phyloP scores from a whole-genome alignment of 768 basidiomycete genomes.

The Mycena chlorophos region DNA sequence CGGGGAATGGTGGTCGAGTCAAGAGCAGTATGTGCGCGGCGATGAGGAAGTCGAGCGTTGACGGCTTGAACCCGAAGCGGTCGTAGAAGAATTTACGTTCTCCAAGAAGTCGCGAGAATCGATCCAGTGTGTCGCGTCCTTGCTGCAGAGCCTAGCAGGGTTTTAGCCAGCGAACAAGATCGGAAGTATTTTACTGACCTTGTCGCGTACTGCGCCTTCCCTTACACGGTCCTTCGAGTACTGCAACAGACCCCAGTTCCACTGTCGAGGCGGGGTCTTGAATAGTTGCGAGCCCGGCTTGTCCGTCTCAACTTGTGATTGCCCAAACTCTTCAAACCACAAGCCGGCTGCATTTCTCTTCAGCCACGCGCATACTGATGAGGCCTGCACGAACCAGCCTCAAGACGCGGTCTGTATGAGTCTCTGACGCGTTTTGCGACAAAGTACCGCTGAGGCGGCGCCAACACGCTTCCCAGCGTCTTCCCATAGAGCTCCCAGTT shows the following conservation, averaged over 20 bases:
- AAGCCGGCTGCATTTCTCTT: no score
- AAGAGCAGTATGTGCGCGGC: conserved; percentile 71
- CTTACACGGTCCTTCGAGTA: conserved; percentile 42
- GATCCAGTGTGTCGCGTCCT: conserved; percentile 54
- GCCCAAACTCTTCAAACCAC: no score
- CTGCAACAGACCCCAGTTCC: not conserved
- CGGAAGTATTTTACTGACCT: conserved; percentile 47
- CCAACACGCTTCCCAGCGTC: conserved; percentile 55
- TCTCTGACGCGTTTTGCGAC: conserved; percentile 60
- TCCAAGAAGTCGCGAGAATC: conserved; percentile 57
- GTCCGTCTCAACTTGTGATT: no score
- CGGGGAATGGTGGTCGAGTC: conserved; percentile 57
- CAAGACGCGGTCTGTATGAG: no score
- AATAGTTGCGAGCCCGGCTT: no score
- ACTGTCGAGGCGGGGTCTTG: not conserved
- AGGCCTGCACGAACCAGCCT: no score
- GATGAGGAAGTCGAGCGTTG: conserved; percentile 62
- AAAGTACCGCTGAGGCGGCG: conserved; percentile 73
- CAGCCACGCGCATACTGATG: no score
- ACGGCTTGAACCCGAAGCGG: conserved; percentile 53
- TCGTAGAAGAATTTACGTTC: conserved; percentile 53
- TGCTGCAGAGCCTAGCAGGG: conserved; percentile 56
- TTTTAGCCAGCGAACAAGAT: not conserved
- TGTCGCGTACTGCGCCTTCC: conserved; percentile 29
- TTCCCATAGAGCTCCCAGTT: conserved; percentile 67